phyloP scores from a whole-genome alignment of 805 yeast genomes.

The Yarrowia divulgata region DNA sequence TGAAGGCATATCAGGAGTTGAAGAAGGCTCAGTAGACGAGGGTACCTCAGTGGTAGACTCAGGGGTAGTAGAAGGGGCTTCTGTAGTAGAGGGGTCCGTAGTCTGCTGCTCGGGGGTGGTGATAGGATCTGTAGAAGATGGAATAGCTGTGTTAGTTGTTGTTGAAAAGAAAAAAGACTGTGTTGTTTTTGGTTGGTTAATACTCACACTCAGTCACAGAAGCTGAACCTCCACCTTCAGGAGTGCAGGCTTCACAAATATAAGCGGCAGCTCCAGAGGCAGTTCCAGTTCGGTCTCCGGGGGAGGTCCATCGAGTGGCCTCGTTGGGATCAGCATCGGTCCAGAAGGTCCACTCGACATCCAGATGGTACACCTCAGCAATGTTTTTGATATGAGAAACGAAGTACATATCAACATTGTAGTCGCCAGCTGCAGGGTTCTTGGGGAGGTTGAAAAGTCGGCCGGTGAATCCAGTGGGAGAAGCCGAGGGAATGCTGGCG shows the following conservation, averaged over 20 bases:
- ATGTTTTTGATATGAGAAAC: background rate
- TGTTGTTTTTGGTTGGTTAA: background rate
- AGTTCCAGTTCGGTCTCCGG: background rate
- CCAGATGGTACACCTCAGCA: background rate
- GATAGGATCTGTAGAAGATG: background rate
- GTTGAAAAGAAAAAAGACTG: no score
- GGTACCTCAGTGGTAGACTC: background rate
- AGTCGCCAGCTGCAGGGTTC: background rate
- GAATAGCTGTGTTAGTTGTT: conserved; percentile 8
- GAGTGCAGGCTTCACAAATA: background rate
- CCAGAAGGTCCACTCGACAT: conserved; percentile 6
- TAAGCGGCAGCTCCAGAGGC: background rate
- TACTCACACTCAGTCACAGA: conserved; percentile 6
- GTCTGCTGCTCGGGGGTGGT: conserved; percentile 1
- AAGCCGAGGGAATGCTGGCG: background rate
- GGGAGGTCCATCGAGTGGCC: background rate
- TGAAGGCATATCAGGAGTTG: no score
- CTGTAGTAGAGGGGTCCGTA: background rate
- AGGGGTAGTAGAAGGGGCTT: background rate
- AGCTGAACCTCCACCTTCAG: conserved; percentile 18
- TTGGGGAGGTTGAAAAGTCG: conserved; percentile 20
- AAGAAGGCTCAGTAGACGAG: background rate
- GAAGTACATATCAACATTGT: background rate
- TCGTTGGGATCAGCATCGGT: background rate
- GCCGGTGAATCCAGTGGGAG: background rate